Evolutionary conservation across 495 filamentous ascomycete genomes (phyloP), one percentile per base, ranked within the genome.

Genomic region (Hypoxylon fuscum): DNA sequence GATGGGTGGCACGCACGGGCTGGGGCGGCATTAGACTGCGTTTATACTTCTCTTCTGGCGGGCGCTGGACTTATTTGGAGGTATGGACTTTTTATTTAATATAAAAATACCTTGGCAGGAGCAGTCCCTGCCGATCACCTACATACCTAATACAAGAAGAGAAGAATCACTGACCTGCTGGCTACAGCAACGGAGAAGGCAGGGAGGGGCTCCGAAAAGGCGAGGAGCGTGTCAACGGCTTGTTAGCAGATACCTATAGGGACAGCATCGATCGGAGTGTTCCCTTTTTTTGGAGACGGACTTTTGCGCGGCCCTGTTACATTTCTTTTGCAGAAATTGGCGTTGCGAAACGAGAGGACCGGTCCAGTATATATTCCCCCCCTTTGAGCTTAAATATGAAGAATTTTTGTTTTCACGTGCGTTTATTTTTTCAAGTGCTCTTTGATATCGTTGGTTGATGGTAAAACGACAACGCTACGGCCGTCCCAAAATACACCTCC

Each of bases 261-360:
- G 47, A 44, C 14, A 56, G 47, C 47, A 59, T 59, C 56, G 32
- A 51, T 49, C 22, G 45, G 55, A 44, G 44, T 49, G 55, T 49
- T 34, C 20, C 12, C 12, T 29, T 45, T 34, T 21, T 11, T 35
- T 49, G 12, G 14, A 35, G 45, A 35, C 18, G 27, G 45, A 35
- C 50, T 34, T 18, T 17, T 37, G 29, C 22, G 14, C 15, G 22
- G 14, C 31, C 20, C 34, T 17, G 4, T 14, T 34, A 17, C n/a
- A 27, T 25, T 41, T 56, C 45, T 22, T 11, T 27, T 37, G 15
- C 27, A 34, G 43, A 55, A 53, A 34, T 55, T 62, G 58, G 49
- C 50, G 49, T 62, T 55, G 47, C 46, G 56, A 55, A 49, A 18
- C 5, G 22, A 57, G 7, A 37, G 10, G 25, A 32, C 37, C 43